Base-by-base conservation (phyloP, 1,139 yeast species). In the Yamadazyma epiphylla region DNA sequence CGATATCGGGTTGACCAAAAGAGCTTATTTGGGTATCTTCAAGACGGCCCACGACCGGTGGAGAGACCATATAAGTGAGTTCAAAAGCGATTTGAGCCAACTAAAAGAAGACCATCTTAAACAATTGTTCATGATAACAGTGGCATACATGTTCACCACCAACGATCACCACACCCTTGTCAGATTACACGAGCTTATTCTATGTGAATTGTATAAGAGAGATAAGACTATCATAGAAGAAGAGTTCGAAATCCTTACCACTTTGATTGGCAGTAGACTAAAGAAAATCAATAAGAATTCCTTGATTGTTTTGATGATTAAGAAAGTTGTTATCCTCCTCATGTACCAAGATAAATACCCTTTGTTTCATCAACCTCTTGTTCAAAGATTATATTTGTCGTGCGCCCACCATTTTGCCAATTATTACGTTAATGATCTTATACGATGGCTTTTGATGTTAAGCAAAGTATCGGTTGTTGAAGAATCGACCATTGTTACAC, bases 281-380 rank as follows among this genome's bases (percentile, higher is more conserved):
- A 51, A 53, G 30, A 45, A 65, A 30, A 58, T 68, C 36, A 68
- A 68, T 40, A 68, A 68, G 44, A 66, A 70, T 43, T 54, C 70
- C 4, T 48, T 64, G 12, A 47, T 68, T n/a, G 68, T 72, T 72
- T 41, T 41, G 20, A 50, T 56, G 47, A 39, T 63, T 29, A 59
- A 60, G 33, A 59, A 62, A 37, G 36, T 64, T 24, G 33, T 51
- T 3, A 37, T 57, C 3, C 22, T 48, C 7, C 27, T 48, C n/a
- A 31, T 49, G 4, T 42, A 40, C 5, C 21, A 33, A 31, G n/a
- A 26, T 9, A n/a, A 24, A n/a, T 3, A 17, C 3, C 15, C 23
- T 12, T 13, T 10, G 4, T 22, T 15, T 12, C 38, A 30, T 22
- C 9, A 23, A 10, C 25, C 29, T 7, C 25, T 53, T 2, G 20